Evolutionary conservation across 83 land plant genomes (phyloP).

Genomic region (Thuja plicata): DNA sequence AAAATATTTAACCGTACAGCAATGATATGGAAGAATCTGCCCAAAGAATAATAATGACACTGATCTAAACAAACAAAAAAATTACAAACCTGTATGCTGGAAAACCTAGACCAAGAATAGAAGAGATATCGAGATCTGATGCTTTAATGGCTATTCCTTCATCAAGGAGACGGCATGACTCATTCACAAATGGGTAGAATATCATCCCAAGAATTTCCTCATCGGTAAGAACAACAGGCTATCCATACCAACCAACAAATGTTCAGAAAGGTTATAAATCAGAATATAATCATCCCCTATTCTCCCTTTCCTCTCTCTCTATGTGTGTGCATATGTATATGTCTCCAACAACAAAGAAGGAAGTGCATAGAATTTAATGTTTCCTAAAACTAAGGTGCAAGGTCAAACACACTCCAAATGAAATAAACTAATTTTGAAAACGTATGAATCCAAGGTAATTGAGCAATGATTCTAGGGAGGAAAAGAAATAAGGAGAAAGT

Average conservation of each 20-base stretch:
- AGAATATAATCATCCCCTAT: not conserved
- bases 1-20: not conserved
- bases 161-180: conserved; percentile 84
- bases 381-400: not conserved
- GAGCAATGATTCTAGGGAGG: not conserved
- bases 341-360: not conserved
- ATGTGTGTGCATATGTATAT: not conserved
- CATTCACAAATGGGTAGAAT: conserved; percentile 93
- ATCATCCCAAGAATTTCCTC: conserved; percentile 91
- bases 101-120: conserved; percentile 95
- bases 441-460: not conserved
- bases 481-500: conserved; percentile 4
- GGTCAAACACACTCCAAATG: not conserved
- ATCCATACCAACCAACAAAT: conserved; percentile 9
- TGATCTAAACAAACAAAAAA: not conserved
- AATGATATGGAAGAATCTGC: not conserved
- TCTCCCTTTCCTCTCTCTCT: not conserved
- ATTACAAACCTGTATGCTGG: conserved; percentile 83
- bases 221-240: conserved; percentile 78
- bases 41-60: not conserved
- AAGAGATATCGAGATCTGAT: conserved; percentile 87
- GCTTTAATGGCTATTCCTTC: conserved; percentile 84
- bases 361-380: not conserved
- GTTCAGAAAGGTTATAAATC: not conserved
- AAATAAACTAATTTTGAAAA: not conserved